Percentiles rank a stretch among this genome's conserved stretches.
Conservation (phyloP, 2,329 filamentous ascomycete genomes). For the Dactylella cylindrospora region DNA sequence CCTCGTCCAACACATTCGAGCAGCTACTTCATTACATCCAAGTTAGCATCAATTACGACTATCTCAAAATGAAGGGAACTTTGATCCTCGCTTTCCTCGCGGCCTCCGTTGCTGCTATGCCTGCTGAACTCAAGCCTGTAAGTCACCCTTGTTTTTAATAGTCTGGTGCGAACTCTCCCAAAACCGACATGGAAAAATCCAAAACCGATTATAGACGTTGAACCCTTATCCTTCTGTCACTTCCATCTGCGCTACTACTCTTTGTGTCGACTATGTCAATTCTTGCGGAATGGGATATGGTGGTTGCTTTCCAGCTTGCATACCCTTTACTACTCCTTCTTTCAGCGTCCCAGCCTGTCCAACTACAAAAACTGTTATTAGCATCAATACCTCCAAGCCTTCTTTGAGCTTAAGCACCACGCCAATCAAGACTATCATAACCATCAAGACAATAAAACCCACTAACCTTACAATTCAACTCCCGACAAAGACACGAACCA, state of each 20-base stretch:
- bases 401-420: conserved; percentile 32
- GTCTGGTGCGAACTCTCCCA: no score
- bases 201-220: neutral
- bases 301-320: conserved; percentile 31
- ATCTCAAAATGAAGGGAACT: conserved; percentile 20
- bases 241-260: conserved; percentile 8
- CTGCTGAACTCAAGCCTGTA: conserved; percentile 17
- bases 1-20: neutral
- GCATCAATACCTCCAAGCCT: no score
- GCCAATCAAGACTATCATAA: conserved; percentile 38
- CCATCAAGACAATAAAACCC: no score
- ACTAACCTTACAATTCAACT: no score
- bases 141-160: no score
- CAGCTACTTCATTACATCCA: no score
- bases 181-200: no score
- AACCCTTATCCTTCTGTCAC: conserved; percentile 4
- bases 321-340: conserved; percentile 3
- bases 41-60: neutral
- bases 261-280: conserved; percentile 43
- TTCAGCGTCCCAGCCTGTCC: conserved; percentile 23
- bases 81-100: conserved; percentile 21
- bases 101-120: conserved; percentile 19
- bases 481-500: conserved; percentile 27
- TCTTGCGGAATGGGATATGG: conserved; percentile 30
- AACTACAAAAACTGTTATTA: conserved; percentile 7